Evolutionary conservation across 108 stramenopile species (phyloP).

Genomic region (Pseudonitzschia delicatissima): DNA sequence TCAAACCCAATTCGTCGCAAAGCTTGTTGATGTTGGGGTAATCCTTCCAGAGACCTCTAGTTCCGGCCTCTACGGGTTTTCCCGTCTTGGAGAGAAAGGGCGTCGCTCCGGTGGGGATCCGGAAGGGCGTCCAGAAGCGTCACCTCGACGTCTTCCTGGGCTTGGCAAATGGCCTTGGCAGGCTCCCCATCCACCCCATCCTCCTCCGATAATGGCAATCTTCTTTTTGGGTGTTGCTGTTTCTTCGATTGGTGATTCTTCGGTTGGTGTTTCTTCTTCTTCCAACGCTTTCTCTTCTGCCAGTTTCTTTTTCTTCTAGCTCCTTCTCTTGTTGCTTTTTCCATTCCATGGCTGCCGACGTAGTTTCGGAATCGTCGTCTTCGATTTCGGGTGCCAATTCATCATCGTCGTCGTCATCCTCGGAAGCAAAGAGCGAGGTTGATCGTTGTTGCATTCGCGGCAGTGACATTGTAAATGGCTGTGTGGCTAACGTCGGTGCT

Average conservation of each 20-base stretch:
- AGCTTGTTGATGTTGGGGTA: conserved; percentile 92
- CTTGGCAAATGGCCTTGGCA: conserved; percentile 82
- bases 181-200: conserved; percentile 96
- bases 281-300: neutral
- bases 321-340: conserved; percentile 7
- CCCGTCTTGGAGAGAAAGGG: conserved; percentile 71
- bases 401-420: neutral
- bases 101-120: conserved; percentile 70
- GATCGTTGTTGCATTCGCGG: neutral
- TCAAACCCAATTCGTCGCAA: conserved; percentile 60
- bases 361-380: neutral
- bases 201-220: conserved; percentile 85
- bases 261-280: neutral
- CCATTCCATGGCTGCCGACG: conserved; percentile 23
- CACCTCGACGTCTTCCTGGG: conserved; percentile 57
- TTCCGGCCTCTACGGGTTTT: conserved; percentile 86
- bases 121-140: conserved; percentile 84
- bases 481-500: neutral
- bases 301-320: neutral
- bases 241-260: neutral
- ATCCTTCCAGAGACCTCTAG: conserved; percentile 93
- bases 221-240: conserved; percentile 31
- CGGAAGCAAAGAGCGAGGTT: neutral
- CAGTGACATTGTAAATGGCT: neutral
- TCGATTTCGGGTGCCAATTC: neutral